A percentile compares a stretch with the other conserved stretches of the same genome.
phyloP scores from a whole-genome alignment of 2,329 filamentous ascomycete genomes.

The Verticillium nonalfalfae region DNA sequence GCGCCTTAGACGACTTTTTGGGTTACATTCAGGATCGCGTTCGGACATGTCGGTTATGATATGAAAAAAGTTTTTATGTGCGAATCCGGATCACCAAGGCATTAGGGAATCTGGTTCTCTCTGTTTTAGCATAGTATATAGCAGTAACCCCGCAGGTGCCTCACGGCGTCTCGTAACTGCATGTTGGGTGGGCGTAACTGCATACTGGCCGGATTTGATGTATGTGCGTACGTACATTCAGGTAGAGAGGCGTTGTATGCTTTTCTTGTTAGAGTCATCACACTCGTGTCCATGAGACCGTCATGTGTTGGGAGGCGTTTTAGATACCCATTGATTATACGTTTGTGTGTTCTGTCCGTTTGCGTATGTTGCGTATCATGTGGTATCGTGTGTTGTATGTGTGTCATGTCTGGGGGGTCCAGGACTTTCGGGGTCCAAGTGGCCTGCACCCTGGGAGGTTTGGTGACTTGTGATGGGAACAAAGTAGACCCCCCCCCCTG shows the following conservation, averaged over 20 bases:
- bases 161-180: neutral
- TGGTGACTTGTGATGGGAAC: neutral
- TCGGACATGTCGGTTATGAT: constrained; percentile 5
- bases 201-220: neutral
- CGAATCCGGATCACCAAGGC: neutral
- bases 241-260: neutral
- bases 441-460: neutral
- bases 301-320: neutral
- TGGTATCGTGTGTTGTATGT: constrained; percentile 9
- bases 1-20: constrained; percentile 12
- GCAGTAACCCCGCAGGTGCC: neutral
- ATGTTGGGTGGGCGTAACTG: neutral
- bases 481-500: constrained; percentile 1
- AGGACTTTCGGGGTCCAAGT: neutral
- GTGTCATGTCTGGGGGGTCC: constrained; percentile 1
- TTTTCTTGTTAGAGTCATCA: neutral
- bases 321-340: constrained; percentile 5
- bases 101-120: constrained; percentile 5
- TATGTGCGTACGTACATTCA: neutral
- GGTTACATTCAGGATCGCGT: constrained; percentile 7
- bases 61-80: constrained; percentile 3
- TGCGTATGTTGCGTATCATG: constrained; percentile 5
- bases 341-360: constrained; percentile 15
- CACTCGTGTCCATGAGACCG: neutral
- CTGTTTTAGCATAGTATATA: neutral